phyloP scores from a whole-genome alignment of 495 filamentous ascomycete genomes.

The Astrothelium macrocarpum region DNA sequence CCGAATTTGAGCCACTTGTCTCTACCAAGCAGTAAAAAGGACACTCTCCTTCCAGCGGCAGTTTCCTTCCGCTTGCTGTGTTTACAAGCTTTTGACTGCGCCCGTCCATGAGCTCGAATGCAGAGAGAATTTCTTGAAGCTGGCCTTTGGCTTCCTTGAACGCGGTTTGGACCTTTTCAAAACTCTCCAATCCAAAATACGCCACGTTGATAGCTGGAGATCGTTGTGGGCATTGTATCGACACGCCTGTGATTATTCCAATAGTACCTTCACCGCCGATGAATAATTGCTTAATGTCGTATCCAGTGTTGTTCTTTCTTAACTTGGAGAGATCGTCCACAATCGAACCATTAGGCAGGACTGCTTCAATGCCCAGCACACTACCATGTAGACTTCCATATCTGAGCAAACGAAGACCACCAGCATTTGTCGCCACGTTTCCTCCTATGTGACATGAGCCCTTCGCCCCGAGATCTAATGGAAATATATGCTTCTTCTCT shows the following conservation, averaged over 20 bases:
- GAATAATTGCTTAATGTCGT: conserved; percentile 95
- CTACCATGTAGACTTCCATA: conserved; percentile 93
- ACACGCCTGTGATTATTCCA: conserved; percentile 83
- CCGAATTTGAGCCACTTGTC: conserved; percentile 85
- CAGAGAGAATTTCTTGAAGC: conserved; percentile 88
- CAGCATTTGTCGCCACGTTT: conserved; percentile 96
- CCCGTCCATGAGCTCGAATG: conserved; percentile 94
- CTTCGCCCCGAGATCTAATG: conserved; percentile 91
- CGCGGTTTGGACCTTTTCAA: conserved; percentile 71
- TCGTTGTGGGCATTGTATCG: conserved; percentile 79
- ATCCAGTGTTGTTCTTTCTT: conserved; percentile 97
- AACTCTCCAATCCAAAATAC: conserved; percentile 77
- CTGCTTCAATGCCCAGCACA: conserved; percentile 84
- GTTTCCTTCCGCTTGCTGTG: conserved; percentile 60
- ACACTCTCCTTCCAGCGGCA: conserved; percentile 67
- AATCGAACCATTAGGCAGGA: conserved; percentile 84
- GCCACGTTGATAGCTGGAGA: conserved; percentile 80
- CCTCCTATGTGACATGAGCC: conserved; percentile 95
- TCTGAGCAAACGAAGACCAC: conserved; percentile 76
- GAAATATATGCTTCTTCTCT: conserved; percentile 75
- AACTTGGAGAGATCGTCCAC: conserved; percentile 77
- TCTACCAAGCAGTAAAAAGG: conserved; percentile 96
- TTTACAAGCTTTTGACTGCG: conserved; percentile 66
- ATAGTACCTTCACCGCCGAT: conserved; percentile 92
- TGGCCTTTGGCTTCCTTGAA: conserved; percentile 82